phyloP scores from a whole-genome alignment of 345 rosid genomes.

The Lepidium didymum region DNA sequence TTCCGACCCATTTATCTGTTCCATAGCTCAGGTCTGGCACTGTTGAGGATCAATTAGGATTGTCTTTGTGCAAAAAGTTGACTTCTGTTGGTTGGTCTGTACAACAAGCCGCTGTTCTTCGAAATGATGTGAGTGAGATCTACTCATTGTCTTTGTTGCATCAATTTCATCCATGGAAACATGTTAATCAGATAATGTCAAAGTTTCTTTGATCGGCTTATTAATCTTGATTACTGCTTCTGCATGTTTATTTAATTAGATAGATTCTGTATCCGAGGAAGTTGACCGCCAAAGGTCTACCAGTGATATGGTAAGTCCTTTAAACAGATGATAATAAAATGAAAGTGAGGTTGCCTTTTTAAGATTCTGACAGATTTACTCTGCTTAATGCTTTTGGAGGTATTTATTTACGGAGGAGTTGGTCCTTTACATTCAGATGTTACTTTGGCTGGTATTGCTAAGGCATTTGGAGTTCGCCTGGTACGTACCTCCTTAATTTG shows the following conservation, averaged over 20 bases:
- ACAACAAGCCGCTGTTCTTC: slow-evolving; percentile 48
- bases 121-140: slow-evolving; percentile 72
- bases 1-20: slow-evolving; percentile 45
- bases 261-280: slow-evolving; percentile 96
- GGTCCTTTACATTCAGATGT: slow-evolving; percentile 97
- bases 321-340: slow-evolving; percentile 4
- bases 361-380: not conserved
- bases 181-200: not conserved
- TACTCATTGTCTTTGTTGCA: not conserved
- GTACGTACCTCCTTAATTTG: slow-evolving; percentile 35
- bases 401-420: slow-evolving; percentile 81
- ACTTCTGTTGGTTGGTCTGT: slow-evolving; percentile 78
- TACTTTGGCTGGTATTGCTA: slow-evolving; percentile 85
- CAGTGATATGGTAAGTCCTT: slow-evolving; percentile 65
- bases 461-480: slow-evolving; percentile 97
- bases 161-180: not conserved
- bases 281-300: slow-evolving; percentile 67
- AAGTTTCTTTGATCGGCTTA: not conserved
- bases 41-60: slow-evolving; percentile 86
- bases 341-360: not conserved
- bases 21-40: slow-evolving; percentile 99
- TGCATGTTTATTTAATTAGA: slow-evolving; percentile 38
- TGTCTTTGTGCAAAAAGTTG: slow-evolving; percentile 61
- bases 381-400: slow-evolving; percentile 35
- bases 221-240: slow-evolving; percentile 5